Conservation (phyloP, 2,329 filamentous ascomycete species). For the Aspergillus ochraceoroseus region DNA sequence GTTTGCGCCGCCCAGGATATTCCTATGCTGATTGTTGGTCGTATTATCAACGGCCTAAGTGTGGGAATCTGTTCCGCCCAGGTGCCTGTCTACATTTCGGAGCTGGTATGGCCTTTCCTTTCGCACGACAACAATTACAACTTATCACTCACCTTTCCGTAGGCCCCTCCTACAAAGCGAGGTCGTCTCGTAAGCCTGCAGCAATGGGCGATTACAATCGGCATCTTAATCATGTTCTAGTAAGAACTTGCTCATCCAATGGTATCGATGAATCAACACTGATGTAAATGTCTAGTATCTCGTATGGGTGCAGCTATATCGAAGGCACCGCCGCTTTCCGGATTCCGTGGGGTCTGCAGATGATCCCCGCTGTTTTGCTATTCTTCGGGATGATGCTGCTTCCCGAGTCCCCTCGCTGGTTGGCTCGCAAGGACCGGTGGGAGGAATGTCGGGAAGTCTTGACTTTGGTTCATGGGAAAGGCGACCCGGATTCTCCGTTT, state of each 20-base stretch:
- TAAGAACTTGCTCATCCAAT: no score
- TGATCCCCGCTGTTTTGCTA: slow-evolving; percentile 57
- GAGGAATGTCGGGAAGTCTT: slow-evolving; percentile 51
- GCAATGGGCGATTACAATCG: slow-evolving; percentile 70
- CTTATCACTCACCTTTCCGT: slow-evolving; percentile 22
- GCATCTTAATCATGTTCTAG: slow-evolving; percentile 66
- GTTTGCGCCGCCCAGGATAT: slow-evolving; percentile 61
- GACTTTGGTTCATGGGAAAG: slow-evolving; percentile 58
- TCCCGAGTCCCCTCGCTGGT: slow-evolving; percentile 60
- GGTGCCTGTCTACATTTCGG: slow-evolving; percentile 65
- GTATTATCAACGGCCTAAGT: slow-evolving; percentile 65
- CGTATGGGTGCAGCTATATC: slow-evolving; percentile 58
- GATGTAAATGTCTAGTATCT: no score
- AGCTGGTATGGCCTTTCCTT: slow-evolving; percentile 52
- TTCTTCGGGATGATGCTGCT: slow-evolving; percentile 49
- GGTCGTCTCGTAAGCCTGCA: slow-evolving; percentile 64
- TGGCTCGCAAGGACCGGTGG: slow-evolving; percentile 58
- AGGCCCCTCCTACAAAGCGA: slow-evolving; percentile 54
- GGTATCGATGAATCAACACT: no score
- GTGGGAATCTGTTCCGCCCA: slow-evolving; percentile 70
- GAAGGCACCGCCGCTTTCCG: slow-evolving; percentile 56
- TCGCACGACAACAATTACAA: slow-evolving; percentile 58
- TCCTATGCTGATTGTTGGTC: slow-evolving; percentile 65
- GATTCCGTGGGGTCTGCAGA: slow-evolving; percentile 62
- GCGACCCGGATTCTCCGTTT: slow-evolving; percentile 59